Conservation (phyloP, 148 eudicot species). For the Mesembryanthemum crystallinum region DNA sequence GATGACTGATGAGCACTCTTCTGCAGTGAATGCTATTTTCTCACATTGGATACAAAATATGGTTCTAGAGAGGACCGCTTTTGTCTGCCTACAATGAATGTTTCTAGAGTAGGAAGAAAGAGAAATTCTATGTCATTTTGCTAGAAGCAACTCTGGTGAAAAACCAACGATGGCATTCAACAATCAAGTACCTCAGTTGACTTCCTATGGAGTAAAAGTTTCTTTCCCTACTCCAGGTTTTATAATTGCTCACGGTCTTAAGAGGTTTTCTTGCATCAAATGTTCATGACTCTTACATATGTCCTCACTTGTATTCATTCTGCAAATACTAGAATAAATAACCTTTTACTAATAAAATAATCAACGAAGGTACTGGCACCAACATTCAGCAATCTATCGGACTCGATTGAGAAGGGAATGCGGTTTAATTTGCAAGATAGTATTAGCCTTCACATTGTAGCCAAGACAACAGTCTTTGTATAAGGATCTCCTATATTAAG, state of each 20-base stretch:
- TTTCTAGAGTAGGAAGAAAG: not conserved
- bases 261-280: not conserved
- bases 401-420: not conserved
- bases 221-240: not conserved
- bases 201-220: not conserved
- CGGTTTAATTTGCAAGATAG: not conserved
- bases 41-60: not conserved
- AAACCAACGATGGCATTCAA: not conserved
- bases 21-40: not conserved
- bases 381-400: not conserved
- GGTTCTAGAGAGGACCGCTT: no score
- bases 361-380: not conserved
- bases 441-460: not conserved
- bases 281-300: not conserved
- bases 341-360: not conserved
- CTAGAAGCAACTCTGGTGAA: not conserved
- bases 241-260: not conserved
- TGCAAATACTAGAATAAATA: not conserved
- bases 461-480: no score
- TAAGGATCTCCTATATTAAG: no score
- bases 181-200: not conserved
- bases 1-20: not conserved
- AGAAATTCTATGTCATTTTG: not conserved
- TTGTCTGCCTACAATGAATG: no score
- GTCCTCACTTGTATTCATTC: not conserved